A percentile compares a stretch with the other conserved stretches of the same genome.
Evolutionary conservation across 768 basidiomycete species (phyloP).

Genomic region (Cystobasidium tubakii): DNA sequence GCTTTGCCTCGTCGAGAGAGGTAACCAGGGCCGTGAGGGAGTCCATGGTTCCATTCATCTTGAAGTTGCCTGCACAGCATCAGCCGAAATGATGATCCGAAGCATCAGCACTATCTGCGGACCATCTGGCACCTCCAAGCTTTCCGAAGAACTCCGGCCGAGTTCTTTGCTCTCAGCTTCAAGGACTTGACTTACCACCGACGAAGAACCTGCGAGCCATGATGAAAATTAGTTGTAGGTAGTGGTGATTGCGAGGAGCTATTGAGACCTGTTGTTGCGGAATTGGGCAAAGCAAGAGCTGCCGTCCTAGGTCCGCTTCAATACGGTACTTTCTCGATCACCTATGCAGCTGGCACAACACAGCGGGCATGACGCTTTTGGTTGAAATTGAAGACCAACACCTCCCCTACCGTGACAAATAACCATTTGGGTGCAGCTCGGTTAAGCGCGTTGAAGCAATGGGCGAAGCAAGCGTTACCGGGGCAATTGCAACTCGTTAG

Average conservation of each 20-base stretch:
- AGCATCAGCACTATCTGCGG: background rate
- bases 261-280: background rate
- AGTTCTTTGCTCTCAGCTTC: background rate
- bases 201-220: slow-evolving; percentile 76
- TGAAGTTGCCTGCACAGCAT: slow-evolving; percentile 68
- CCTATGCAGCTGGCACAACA: background rate
- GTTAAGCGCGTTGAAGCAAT: too few species aligned
- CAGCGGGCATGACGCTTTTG: background rate
- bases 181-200: slow-evolving; percentile 55
- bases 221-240: background rate
- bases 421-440: too few species aligned
- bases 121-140: background rate
- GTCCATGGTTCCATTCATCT: slow-evolving; percentile 74
- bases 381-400: too few species aligned
- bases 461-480: too few species aligned
- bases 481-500: too few species aligned
- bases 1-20: slow-evolving; percentile 67
- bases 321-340: background rate
- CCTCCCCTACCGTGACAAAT: too few species aligned
- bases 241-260: background rate
- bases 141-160: background rate
- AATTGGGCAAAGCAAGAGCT: slow-evolving; percentile 7
- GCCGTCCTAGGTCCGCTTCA: background rate
- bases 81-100: too few species aligned
- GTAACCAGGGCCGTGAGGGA: slow-evolving; percentile 64